These are phyloP conservation scores for Penicillium sp. DNA, from an alignment of 2,329 filamentous ascomycete species.

Conservation along the genomic window DNA sequence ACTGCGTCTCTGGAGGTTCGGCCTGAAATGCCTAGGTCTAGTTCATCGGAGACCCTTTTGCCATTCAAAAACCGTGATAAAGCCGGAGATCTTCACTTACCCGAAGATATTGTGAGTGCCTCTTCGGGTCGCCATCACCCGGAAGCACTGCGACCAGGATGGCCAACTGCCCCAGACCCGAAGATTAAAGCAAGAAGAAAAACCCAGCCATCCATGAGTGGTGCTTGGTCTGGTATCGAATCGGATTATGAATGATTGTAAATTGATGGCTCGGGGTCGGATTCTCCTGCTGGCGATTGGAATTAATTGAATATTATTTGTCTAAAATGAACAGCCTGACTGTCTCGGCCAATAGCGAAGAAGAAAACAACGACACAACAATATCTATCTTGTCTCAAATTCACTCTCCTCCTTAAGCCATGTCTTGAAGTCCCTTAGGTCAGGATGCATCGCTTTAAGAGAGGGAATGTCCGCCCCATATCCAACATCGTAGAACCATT, in stretches of 20 bases:
- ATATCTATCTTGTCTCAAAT: constrained; percentile 25
- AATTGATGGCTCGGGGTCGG: neutral
- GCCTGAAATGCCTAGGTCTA: neutral
- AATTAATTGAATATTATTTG: neutral
- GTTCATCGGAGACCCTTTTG: neutral
- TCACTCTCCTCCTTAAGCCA: constrained; percentile 56
- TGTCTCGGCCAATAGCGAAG: neutral
- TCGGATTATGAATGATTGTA: neutral
- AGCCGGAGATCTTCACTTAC: neutral
- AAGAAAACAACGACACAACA: neutral
- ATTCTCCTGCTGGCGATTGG: neutral
- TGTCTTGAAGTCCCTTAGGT: constrained; percentile 51
- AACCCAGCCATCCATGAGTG: neutral
- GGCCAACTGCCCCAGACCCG: neutral
- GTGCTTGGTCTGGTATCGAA: constrained; percentile 1
- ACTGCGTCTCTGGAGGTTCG: neutral
- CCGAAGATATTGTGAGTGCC: neutral
- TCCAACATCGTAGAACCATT: constrained; percentile 55
- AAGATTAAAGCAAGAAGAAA: neutral
- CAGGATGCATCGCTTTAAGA: constrained; percentile 49
- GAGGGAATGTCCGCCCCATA: constrained; percentile 52
- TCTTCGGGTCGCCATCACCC: neutral
- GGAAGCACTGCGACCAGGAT: neutral
- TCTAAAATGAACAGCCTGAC: neutral
- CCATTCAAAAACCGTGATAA: neutral